Evolutionary conservation across 2,329 filamentous ascomycete genomes (phyloP).

Genomic region (Talaromyces sp.): DNA sequence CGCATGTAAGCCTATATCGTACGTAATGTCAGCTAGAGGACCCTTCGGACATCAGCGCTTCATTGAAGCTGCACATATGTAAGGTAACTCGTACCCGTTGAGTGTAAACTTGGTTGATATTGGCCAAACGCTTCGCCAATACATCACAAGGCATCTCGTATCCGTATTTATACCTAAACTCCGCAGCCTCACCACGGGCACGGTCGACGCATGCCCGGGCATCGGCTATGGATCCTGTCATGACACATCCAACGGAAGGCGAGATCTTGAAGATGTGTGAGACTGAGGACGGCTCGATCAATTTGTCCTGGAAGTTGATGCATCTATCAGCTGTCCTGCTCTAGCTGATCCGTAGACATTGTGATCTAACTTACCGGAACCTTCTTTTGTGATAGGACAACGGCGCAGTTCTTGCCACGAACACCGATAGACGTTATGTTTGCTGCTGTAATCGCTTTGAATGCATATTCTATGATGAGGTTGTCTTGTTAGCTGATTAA

Average conservation of each 20-base stretch:
- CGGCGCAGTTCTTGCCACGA: constrained; percentile 92
- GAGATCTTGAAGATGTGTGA: constrained; percentile 97
- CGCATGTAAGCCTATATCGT: constrained; percentile 82
- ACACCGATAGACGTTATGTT: constrained; percentile 98
- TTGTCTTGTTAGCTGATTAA: constrained; percentile 9
- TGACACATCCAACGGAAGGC: constrained; percentile 92
- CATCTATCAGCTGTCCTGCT: neutral
- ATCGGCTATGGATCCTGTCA: constrained; percentile 98
- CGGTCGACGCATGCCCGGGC: constrained; percentile 88
- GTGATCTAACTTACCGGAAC: constrained; percentile 70
- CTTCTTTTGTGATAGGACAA: constrained; percentile 98
- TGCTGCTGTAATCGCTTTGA: constrained; percentile 98
- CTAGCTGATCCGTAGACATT: neutral
- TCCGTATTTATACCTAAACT: constrained; percentile 97
- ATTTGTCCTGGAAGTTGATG: constrained; percentile 72
- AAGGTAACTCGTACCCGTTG: constrained; percentile 66
- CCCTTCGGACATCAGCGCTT: neutral
- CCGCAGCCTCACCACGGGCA: constrained; percentile 90
- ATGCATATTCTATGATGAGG: constrained; percentile 81
- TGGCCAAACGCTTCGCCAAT: constrained; percentile 91
- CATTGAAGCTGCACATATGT: neutral
- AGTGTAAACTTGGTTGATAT: constrained; percentile 99
- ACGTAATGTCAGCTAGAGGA: neutral
- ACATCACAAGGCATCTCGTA: constrained; percentile 99
- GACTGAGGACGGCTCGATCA: constrained; percentile 95